Percentiles rank a stretch among this genome's conserved stretches.
These are phyloP conservation scores for Aspergillus avenaceus DNA, from an alignment of 495 filamentous ascomycete genomes.

Conservation along the genomic window DNA sequence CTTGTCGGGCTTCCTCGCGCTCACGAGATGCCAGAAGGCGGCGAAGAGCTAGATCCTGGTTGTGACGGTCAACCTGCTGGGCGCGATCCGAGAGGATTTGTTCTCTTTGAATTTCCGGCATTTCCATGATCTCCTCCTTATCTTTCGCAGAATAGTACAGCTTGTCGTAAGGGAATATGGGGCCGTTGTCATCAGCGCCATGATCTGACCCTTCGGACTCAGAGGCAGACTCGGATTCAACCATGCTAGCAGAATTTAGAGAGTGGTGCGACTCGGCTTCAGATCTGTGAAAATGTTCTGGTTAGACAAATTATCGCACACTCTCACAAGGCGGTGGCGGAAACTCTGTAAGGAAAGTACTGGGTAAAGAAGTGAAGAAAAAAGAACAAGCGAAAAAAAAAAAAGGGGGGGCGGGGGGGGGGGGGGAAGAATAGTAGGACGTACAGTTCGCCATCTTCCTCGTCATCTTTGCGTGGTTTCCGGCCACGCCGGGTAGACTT, in stretches of 20 bases:
- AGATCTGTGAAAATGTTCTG: constrained; percentile 41
- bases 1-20: constrained; percentile 52
- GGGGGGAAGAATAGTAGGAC: neutral
- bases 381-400: constrained; percentile 1
- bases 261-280: constrained; percentile 67
- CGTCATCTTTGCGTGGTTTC: constrained; percentile 49
- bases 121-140: constrained; percentile 74
- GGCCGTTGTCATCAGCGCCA: constrained; percentile 51
- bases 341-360: constrained; percentile 3
- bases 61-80: constrained; percentile 71
- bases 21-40: constrained; percentile 69
- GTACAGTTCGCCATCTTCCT: constrained; percentile 81
- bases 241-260: constrained; percentile 80
- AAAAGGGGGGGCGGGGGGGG: no score
- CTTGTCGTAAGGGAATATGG: constrained; percentile 82
- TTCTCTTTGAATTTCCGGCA: constrained; percentile 89
- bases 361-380: neutral
- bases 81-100: constrained; percentile 83
- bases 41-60: constrained; percentile 81
- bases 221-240: constrained; percentile 77
- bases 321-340: neutral
- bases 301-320: constrained; percentile 8
- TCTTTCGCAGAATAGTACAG: constrained; percentile 77
- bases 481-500: constrained; percentile 42
- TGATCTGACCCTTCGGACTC: constrained; percentile 54